Percentiles rank a stretch among this genome's conserved stretches.
phyloP scores from a whole-genome alignment of 2,329 filamentous ascomycete genomes.

The Cladosporium velox region DNA sequence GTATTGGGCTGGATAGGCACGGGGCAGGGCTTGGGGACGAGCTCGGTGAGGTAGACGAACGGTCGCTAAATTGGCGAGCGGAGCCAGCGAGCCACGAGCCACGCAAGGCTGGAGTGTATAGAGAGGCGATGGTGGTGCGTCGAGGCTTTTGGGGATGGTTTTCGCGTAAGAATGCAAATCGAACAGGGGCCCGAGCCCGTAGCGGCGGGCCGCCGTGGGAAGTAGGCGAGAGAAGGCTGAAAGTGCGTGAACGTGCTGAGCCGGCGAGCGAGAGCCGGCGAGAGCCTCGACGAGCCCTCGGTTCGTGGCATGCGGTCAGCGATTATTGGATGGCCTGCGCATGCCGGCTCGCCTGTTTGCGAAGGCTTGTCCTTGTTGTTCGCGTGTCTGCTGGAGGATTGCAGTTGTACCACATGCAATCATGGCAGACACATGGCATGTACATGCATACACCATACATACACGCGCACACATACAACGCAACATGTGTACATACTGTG shows the following conservation, averaged over 20 bases:
- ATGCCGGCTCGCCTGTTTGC: slow-evolving; percentile 11
- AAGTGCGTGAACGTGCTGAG: not conserved
- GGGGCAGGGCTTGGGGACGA: slow-evolving; percentile 4
- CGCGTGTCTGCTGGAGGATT: not conserved
- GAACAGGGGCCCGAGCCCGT: not conserved
- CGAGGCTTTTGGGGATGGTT: not conserved
- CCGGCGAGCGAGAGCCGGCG: no score
- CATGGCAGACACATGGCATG: slow-evolving; percentile 8
- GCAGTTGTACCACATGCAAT: not conserved
- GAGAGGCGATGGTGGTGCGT: not conserved
- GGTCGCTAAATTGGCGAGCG: slow-evolving; percentile 13
- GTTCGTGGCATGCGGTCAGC: not conserved
- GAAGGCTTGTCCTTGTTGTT: not conserved
- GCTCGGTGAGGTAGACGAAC: slow-evolving; percentile 2
- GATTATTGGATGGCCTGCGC: not conserved
- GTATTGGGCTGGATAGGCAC: slow-evolving; percentile 13
- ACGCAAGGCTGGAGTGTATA: slow-evolving; percentile 9
- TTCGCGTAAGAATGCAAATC: slow-evolving; percentile 17
- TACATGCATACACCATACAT: not conserved
- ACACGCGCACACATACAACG: not conserved
- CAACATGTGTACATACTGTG: not conserved
- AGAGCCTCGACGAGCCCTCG: slow-evolving; percentile 1
- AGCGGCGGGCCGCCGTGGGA: slow-evolving; percentile 9
- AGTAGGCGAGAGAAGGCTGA: slow-evolving; percentile 17
- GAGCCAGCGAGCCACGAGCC: slow-evolving; percentile 2